These are phyloP conservation scores for Nigrograna mackinnonii DNA, from an alignment of 2,329 filamentous ascomycete species.

Conservation along the genomic window DNA sequence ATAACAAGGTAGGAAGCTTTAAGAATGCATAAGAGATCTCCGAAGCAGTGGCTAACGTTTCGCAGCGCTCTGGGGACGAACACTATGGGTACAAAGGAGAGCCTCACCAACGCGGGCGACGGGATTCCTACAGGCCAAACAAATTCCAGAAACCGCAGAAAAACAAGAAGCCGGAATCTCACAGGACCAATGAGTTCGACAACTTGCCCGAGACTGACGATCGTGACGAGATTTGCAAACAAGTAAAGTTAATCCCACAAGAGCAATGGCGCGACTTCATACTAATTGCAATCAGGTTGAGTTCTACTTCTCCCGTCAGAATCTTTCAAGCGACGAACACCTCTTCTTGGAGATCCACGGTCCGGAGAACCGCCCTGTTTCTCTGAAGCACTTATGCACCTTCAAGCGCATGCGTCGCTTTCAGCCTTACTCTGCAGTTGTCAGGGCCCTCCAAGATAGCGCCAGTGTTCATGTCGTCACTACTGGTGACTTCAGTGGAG, in stretches of 20 bases:
- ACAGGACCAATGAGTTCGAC: constrained; percentile 40
- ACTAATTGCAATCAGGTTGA: constrained; percentile 68
- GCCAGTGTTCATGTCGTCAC: constrained; percentile 73
- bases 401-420: constrained; percentile 98
- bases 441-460: constrained; percentile 81
- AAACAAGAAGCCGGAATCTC: too few relatives aligned
- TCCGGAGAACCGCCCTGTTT: constrained; percentile 77
- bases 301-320: constrained; percentile 94
- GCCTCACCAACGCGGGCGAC: too few relatives aligned
- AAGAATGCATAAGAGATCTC: too few relatives aligned
- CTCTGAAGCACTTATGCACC: constrained; percentile 74
- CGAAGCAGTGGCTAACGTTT: too few relatives aligned
- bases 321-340: constrained; percentile 86
- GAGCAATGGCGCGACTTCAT: not conserved
- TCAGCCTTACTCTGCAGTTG: constrained; percentile 81
- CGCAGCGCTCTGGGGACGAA: too few relatives aligned
- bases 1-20: too few relatives aligned
- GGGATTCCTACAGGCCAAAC: too few relatives aligned
- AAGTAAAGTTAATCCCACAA: constrained; percentile 56
- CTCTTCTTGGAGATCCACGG: constrained; percentile 80
- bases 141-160: too few relatives aligned
- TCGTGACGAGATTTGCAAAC: constrained; percentile 78
- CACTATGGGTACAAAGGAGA: too few relatives aligned
- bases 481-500: constrained; percentile 62
- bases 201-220: constrained; percentile 73